A percentile compares a stretch with the other conserved stretches of the same genome.
Conservation (phyloP, 768 basidiomycete genomes). For the Leccinum uliginosum region DNA sequence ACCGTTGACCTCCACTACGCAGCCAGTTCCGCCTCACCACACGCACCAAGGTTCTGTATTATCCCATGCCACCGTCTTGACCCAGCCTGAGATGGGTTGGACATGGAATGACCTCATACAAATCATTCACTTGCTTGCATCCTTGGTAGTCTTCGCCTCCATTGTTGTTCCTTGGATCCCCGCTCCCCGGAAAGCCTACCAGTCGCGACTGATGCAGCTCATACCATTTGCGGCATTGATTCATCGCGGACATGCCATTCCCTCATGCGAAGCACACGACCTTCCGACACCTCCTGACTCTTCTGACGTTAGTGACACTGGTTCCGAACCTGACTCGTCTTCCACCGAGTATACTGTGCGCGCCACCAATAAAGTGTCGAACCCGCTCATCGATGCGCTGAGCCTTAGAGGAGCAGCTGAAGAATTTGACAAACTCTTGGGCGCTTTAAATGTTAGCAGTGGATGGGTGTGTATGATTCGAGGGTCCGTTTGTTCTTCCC, state of each 20-base stretch:
- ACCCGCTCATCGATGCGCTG: slow-evolving; percentile 28
- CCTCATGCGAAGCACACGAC: slow-evolving; percentile 11
- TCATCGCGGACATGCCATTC: background rate
- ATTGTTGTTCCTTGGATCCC: slow-evolving; percentile 50
- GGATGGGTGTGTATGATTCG: slow-evolving; percentile 36
- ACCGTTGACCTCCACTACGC: slow-evolving; percentile 47
- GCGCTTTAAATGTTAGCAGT: slow-evolving; percentile 36
- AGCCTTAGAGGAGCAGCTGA: slow-evolving; percentile 32
- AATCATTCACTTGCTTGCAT: slow-evolving; percentile 61
- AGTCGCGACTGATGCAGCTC: slow-evolving; percentile 21
- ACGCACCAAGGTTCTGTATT: slow-evolving; percentile 59
- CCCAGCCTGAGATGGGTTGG: slow-evolving; percentile 29
- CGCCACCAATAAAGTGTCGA: slow-evolving; percentile 10
- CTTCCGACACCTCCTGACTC: slow-evolving; percentile 28
- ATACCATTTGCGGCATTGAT: slow-evolving; percentile 24
- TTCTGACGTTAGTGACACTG: slow-evolving; percentile 21
- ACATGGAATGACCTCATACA: slow-evolving; percentile 55
- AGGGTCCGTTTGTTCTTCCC: slow-evolving; percentile 15
- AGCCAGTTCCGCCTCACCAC: slow-evolving; percentile 34
- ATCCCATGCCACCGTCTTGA: slow-evolving; percentile 29
- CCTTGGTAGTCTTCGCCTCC: slow-evolving; percentile 55
- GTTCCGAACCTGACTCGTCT: slow-evolving; percentile 28
- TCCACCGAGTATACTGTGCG: slow-evolving; percentile 27
- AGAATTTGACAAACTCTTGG: slow-evolving; percentile 37
- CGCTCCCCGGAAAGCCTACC: slow-evolving; percentile 16